Base-by-base conservation (phyloP, 352 stramenopile species). In the Globisporangium spiculum region DNA sequence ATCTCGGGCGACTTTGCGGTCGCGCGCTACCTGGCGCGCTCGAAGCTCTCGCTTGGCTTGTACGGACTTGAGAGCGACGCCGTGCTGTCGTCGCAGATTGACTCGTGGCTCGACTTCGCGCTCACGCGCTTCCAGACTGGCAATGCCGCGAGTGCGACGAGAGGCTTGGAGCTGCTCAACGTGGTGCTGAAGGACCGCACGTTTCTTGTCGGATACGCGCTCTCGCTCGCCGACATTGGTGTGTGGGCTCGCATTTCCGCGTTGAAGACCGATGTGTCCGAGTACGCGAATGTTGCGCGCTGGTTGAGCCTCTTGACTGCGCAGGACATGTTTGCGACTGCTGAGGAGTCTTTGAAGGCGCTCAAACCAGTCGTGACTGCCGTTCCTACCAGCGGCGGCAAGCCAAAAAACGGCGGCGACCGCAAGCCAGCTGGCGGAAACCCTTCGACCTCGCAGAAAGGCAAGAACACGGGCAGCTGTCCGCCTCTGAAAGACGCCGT, bases 151-250 rank as follows among this genome's bases (percentile, higher is more conserved):
- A 65, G 50, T 10, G 63, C 58, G 1, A 60, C 75, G 20, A 76
- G 91, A 36, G 78, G 90, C 10, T 74, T 94, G 4, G 81, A 85
- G 63, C 93, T 96, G 16, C 72, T 99, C 48, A 83, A 99, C 75
- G 84, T 86, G 9, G 75, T 96, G 53, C 79, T 99, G 36, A 79
- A 86, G 54, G 81, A 83, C 12, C 79, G 88, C 53, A 99, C 97
- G 3, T 99, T 98, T 75, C 75, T 99, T 56, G 90, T 98, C 6
- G 96, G 95, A 41, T 84, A 97, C 74, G 83, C 83, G 6, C 69
- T 99, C 9, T 97, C 96, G 24, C 84, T 99, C 22, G 98, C 97
- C 1, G 98, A 99, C 81, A 81, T 99, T 52, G 93, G 92, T 7
- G 72, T 99, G 9, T 99, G 93, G 91, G 80, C 89, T 14, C 75